These are phyloP conservation scores for Raphanus raphanistrum DNA, from an alignment of 345 rosid species.

Conservation along the genomic window DNA sequence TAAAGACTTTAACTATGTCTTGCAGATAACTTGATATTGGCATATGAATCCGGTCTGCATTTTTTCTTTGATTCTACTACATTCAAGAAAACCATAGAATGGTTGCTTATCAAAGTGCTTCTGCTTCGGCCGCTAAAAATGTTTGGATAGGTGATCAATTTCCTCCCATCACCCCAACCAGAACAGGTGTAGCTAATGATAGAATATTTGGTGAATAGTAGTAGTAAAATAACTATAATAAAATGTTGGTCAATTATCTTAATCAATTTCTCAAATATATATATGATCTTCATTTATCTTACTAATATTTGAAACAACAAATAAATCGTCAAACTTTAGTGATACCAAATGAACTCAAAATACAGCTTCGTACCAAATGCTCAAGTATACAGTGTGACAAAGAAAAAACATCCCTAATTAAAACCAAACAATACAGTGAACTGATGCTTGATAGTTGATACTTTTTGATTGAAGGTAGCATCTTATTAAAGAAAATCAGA, in stretches of 20 bases:
- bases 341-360: neutral
- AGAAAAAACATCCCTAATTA: neutral
- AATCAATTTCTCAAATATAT: neutral
- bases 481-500: neutral
- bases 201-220: neutral
- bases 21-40: neutral
- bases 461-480: neutral
- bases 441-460: neutral
- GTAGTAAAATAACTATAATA: too few relatives aligned
- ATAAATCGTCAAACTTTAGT: neutral
- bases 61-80: neutral
- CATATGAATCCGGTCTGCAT: too few relatives aligned
- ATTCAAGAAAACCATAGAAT: neutral
- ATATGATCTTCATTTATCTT: neutral
- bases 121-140: too few relatives aligned
- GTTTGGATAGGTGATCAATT: neutral
- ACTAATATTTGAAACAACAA: neutral
- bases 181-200: neutral
- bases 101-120: neutral
- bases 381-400: too few relatives aligned
- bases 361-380: too few relatives aligned
- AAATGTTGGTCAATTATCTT: neutral
- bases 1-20: neutral
- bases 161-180: neutral
- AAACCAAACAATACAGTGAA: neutral